Evolutionary conservation across 805 yeast genomes (phyloP).

Genomic region (Myxozyma neotropica): DNA sequence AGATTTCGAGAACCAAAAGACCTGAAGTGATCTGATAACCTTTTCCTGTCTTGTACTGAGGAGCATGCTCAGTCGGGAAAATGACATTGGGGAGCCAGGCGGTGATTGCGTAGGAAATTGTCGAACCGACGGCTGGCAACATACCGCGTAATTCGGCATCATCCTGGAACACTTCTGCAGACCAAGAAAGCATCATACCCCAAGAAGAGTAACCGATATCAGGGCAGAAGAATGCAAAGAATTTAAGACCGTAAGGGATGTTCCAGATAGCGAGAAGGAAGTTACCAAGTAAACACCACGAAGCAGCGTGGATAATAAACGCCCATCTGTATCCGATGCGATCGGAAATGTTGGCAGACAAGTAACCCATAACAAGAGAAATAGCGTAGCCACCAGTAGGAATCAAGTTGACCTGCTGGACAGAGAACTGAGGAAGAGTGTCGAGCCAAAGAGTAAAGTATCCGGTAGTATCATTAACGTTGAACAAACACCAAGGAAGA

Average conservation of each 20-base stretch:
- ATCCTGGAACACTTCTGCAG: constrained; percentile 39
- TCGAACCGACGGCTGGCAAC: constrained; percentile 43
- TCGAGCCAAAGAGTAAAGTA: constrained; percentile 44
- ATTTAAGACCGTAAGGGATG: constrained; percentile 45
- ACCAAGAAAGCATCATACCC: constrained; percentile 39
- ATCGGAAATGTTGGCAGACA: constrained; percentile 41
- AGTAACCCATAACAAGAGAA: constrained; percentile 39
- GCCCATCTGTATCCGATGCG: constrained; percentile 40
- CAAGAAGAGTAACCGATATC: constrained; percentile 28
- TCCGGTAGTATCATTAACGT: constrained; percentile 29
- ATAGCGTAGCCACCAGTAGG: constrained; percentile 45
- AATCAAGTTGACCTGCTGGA: constrained; percentile 40
- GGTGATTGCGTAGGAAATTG: constrained; percentile 42
- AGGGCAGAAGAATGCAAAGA: constrained; percentile 32
- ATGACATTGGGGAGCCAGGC: constrained; percentile 45
- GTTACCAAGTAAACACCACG: constrained; percentile 34
- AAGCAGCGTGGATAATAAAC: constrained; percentile 35
- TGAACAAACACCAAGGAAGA: constrained; percentile 27
- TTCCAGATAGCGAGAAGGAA: constrained; percentile 49
- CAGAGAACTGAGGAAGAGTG: constrained; percentile 34
- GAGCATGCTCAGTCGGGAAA: constrained; percentile 45
- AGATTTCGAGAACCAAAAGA: constrained; percentile 24
- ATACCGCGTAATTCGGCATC: constrained; percentile 39
- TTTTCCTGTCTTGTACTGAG: constrained; percentile 41
- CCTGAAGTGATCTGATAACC: constrained; percentile 40